Conservation (phyloP, 345 rosid genomes). For the Salix udensis region DNA sequence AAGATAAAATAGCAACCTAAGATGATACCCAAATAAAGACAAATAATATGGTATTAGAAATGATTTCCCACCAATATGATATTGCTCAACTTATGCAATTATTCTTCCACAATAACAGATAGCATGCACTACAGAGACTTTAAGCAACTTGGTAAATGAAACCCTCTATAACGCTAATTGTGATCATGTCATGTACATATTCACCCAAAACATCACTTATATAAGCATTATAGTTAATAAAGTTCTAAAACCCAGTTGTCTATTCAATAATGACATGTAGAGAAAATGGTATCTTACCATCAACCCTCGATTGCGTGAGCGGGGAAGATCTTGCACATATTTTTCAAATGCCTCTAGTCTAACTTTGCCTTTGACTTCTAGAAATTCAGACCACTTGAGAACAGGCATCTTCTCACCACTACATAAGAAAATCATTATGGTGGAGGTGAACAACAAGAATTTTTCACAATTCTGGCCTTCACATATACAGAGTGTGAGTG, state of each 20-base stretch:
- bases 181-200: neutral
- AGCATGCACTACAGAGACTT: neutral
- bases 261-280: constrained; percentile 1
- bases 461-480: constrained; percentile 1
- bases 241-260: neutral
- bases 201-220: neutral
- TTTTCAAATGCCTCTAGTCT: constrained; percentile 35
- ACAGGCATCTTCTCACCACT: constrained; percentile 38
- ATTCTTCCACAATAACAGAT: neutral
- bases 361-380: constrained; percentile 39
- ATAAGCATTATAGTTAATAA: neutral
- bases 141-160: neutral
- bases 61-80: neutral
- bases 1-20: neutral
- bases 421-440: constrained; percentile 12
- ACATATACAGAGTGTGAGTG: neutral
- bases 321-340: constrained; percentile 36
- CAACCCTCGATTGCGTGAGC: constrained; percentile 32
- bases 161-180: neutral
- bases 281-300: constrained; percentile 25
- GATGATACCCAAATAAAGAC: neutral
- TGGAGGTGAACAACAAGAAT: constrained; percentile 6
- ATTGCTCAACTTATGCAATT: neutral
- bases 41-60: neutral
- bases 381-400: constrained; percentile 27